Evolutionary conservation across 805 yeast species (phyloP), one percentile per base, ranked within the genome.

Genomic region (Ogataea polymorpha): DNA sequence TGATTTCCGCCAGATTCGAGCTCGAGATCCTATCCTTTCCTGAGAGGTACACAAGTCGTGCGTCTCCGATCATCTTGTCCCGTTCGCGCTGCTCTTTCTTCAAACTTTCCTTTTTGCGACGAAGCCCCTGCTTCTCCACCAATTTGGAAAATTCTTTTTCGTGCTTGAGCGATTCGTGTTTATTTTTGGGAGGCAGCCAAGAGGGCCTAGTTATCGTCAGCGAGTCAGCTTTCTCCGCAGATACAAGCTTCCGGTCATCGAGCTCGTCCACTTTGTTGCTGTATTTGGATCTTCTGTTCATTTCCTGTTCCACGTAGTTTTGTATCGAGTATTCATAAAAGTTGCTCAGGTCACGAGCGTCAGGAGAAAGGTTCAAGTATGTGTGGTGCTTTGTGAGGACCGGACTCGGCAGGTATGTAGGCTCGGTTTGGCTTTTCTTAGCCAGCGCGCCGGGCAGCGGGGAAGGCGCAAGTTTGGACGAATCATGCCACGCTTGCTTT

Each of bases 181-280:
- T 54, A 28, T 68, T 65, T 56, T 82, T 82, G 5, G 88, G 88
- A 5, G 90, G 90, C 32, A 81, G 58, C 75, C 86, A 79, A 36
- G 79, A 72, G 3, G 90, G 90, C 50, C 90, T 69, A 1, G 87
- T 74, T 32, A 77, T 78, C 37, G 82, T 72, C 26, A 82, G 60
- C 9, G 64, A 59, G 17, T 69, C 70, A 26, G 79, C 56, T 50
- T 82, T 82, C 52, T 81, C 84, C 1, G 69, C 72, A 1, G 88
- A 81, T 1, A 83, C 72, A 25, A 84, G 61, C 35, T 67, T 62
- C 45, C 78, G 61, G 56, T 82, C 87, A 39, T 82, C 89, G 45
- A 81, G 56, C 3, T 72, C 72, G 15, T 59, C 55, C 12, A 55
- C 57, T 14, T 56, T 53, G 34, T 56, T 61, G 17, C 66, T 57